phyloP scores from a whole-genome alignment of 2,329 filamentous ascomycete species.

The Tolypocladium capitatum region DNA sequence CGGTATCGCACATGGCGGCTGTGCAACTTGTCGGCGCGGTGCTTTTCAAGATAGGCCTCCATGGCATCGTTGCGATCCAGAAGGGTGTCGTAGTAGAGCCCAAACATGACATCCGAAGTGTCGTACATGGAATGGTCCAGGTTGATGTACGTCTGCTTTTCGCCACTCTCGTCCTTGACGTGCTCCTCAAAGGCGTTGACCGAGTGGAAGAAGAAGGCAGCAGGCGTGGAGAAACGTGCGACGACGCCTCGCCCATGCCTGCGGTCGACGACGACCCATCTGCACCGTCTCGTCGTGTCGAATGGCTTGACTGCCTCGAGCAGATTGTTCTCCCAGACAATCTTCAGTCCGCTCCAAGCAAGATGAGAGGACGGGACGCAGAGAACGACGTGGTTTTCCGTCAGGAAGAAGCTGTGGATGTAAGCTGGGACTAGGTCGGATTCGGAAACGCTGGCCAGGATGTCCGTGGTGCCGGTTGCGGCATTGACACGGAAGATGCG shows the following conservation, averaged over 20 bases:
- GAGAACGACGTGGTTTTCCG: constrained; percentile 55
- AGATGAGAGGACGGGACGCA: constrained; percentile 59
- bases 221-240: constrained; percentile 51
- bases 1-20: constrained; percentile 29
- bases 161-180: constrained; percentile 18
- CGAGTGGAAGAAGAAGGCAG: constrained; percentile 69
- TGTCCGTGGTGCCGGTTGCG: constrained; percentile 49
- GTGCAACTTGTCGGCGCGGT: constrained; percentile 21
- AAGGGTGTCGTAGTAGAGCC: constrained; percentile 58
- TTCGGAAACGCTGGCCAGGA: constrained; percentile 53
- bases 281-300: constrained; percentile 39
- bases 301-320: constrained; percentile 55
- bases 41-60: constrained; percentile 27
- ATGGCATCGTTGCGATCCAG: constrained; percentile 36
- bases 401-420: constrained; percentile 72
- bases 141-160: constrained; percentile 33
- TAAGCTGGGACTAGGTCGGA: constrained; percentile 47
- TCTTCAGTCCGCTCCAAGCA: constrained; percentile 39
- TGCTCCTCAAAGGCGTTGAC: constrained; percentile 63
- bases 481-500: constrained; percentile 55
- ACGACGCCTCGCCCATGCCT: constrained; percentile 48
- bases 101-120: constrained; percentile 49
- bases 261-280: constrained; percentile 67
- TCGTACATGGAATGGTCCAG: constrained; percentile 54
- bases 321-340: constrained; percentile 54